Evolutionary conservation across 768 basidiomycete species (phyloP).

Genomic region (Leccinellum rugosiceps): DNA sequence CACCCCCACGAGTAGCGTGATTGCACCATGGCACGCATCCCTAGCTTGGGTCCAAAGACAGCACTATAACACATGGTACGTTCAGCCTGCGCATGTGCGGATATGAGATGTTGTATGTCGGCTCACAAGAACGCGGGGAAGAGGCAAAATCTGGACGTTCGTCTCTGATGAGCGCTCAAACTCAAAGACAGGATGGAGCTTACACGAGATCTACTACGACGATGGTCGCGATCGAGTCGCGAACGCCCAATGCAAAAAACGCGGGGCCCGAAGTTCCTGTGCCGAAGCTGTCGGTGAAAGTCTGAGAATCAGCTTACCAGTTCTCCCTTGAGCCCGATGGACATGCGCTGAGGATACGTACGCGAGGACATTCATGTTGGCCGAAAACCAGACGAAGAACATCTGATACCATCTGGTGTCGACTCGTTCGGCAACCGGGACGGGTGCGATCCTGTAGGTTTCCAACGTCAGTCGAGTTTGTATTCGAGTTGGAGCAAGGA

Average conservation of each 20-base stretch:
- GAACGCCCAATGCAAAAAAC: constrained; percentile 44
- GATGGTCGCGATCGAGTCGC: constrained; percentile 40
- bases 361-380: constrained; percentile 43
- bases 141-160: constrained; percentile 26
- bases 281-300: constrained; percentile 35
- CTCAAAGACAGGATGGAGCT: constrained; percentile 6
- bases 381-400: constrained; percentile 52
- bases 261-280: constrained; percentile 51
- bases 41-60: constrained; percentile 52
- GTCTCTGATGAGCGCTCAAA: neutral
- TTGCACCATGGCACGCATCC: constrained; percentile 57
- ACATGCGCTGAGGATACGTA: constrained; percentile 22
- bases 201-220: constrained; percentile 45
- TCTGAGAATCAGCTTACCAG: neutral
- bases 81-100: neutral
- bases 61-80: constrained; percentile 30
- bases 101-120: neutral
- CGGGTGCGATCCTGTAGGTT: constrained; percentile 37
- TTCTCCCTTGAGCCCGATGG: too few relatives aligned
- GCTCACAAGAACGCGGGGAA: constrained; percentile 40
- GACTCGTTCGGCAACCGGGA: constrained; percentile 33
- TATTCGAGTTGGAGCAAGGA: neutral
- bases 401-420: constrained; percentile 44
- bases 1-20: constrained; percentile 53
- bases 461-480: neutral